Base-by-base conservation (phyloP, 2,329 filamentous ascomycete species). In the Pyrenochaeta sp. region DNA sequence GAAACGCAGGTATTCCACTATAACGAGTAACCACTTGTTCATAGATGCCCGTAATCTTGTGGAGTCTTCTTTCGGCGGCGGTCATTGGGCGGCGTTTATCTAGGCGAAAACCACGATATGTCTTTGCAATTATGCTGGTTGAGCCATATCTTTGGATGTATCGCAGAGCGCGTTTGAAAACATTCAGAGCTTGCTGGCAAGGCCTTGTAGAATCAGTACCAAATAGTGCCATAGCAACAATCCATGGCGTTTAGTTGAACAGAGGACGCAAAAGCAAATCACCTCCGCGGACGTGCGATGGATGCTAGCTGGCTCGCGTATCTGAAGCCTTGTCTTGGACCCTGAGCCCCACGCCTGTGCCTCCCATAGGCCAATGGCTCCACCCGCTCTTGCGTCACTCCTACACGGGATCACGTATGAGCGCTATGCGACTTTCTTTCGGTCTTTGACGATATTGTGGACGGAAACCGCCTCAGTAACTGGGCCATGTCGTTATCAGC, bases 1-100 rank as follows among this genome's bases (percentile, higher is more conserved):
- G 26, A 13, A 6, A 22, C 6, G 7, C 54, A 94, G 89, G 86
- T 94, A 51, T 95, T 91, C 72, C 89, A 95, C 72, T 93, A 90
- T 77, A 93, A 95, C 69, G 89, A 95, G 77, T 93, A 81, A 52
- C 34, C n/a, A 35, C 14, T 35, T 23, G 9, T 11, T 23, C 19
- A 21, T 30, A 6, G 27, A 35, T 23, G 22, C 39, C 32, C 28
- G 21, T 35, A 23, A n/a, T n/a, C 29, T 51, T 32, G 27, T 35
- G 32, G 30, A 32, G 24, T 38, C 41, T 23, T 51, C 17, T 31
- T 9, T 41, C 54, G n/a, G 45, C 17, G 35, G 48, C 45, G 55
- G 54, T 56, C 64, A 67, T 65, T 58, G 60, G 60, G 58, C 54
- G 65, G 67, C 65, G 65, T 70, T 67, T 36, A 34, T 37, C 48